These are phyloP conservation scores for Oryza longistaminata DNA, from an alignment of 176 grass and related monocot genomes.

Conservation along the genomic window DNA sequence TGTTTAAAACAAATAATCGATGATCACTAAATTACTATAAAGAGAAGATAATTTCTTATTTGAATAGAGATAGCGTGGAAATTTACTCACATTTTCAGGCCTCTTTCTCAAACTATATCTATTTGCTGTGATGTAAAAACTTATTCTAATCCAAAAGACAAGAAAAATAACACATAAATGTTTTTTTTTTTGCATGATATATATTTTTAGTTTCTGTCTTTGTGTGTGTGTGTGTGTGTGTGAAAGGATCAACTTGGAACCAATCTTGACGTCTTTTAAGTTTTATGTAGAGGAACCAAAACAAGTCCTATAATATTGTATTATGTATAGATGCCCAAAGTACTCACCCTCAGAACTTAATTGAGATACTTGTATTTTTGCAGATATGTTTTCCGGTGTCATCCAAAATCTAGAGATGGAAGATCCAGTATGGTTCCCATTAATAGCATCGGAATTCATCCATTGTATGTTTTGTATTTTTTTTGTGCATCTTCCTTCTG, in stretches of 20 bases:
- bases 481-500: slow-evolving; percentile 16
- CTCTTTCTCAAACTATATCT: slow-evolving; percentile 12
- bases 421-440: slow-evolving; percentile 49
- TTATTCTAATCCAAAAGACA: not conserved
- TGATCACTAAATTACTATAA: not conserved
- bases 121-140: not conserved
- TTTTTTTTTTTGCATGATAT: not conserved
- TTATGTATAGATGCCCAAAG: slow-evolving; percentile 4
- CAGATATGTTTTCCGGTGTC: slow-evolving; percentile 73
- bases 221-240: not conserved
- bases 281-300: slow-evolving; percentile 7
- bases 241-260: not conserved
- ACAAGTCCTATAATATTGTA: slow-evolving; percentile 13
- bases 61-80: not conserved
- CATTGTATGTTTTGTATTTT: slow-evolving; percentile 49
- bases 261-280: not conserved
- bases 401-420: slow-evolving; percentile 72
- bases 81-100: not conserved
- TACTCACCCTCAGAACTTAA: not conserved
- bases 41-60: not conserved
- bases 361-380: slow-evolving; percentile 31
- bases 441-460: slow-evolving; percentile 62
- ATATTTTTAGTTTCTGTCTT: no score
- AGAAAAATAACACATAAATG: not conserved
- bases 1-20: not conserved